These are phyloP conservation scores for Colletotrichum destructivum DNA, from an alignment of 2,329 filamentous ascomycete genomes.

Conservation along the genomic window DNA sequence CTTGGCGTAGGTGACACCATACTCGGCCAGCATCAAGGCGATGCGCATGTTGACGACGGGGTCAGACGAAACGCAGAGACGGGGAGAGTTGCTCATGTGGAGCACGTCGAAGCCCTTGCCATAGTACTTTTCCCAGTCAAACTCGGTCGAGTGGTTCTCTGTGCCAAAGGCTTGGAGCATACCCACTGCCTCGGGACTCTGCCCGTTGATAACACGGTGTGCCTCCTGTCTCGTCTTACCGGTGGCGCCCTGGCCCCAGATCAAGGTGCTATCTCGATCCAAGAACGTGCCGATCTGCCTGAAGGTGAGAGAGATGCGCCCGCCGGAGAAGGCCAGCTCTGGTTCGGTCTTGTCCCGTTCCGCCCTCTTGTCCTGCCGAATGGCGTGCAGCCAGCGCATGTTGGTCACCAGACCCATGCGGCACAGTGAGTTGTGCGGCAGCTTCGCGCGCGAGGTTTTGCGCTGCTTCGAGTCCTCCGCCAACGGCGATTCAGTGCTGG, in stretches of 20 bases:
- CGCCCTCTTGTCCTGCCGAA: constrained; percentile 86
- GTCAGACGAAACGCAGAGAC: constrained; percentile 67
- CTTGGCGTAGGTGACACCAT: constrained; percentile 62
- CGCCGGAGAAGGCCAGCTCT: constrained; percentile 81
- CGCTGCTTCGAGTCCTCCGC: constrained; percentile 57
- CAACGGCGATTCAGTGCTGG: constrained; percentile 43
- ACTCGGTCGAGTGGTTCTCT: constrained; percentile 83
- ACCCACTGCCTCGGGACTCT: constrained; percentile 73
- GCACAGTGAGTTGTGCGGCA: constrained; percentile 93
- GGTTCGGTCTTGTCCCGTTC: constrained; percentile 75
- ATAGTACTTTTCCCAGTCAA: constrained; percentile 84
- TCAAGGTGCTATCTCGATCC: constrained; percentile 71
- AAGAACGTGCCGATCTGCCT: constrained; percentile 90
- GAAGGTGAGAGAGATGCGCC: constrained; percentile 93
- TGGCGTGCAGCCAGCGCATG: constrained; percentile 90
- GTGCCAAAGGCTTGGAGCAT: constrained; percentile 86
- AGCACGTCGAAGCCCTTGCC: constrained; percentile 88
- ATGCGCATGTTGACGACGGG: constrained; percentile 64
- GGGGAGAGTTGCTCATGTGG: constrained; percentile 70
- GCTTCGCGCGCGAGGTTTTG: constrained; percentile 75
- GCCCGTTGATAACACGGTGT: constrained; percentile 76
- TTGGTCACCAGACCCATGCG: constrained; percentile 87
- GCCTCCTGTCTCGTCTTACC: constrained; percentile 76
- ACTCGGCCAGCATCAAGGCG: constrained; percentile 64
- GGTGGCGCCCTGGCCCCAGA: constrained; percentile 94